Evolutionary conservation across 2,329 filamentous ascomycete genomes (phyloP).

Genomic region (Rutstroemia sp.): DNA sequence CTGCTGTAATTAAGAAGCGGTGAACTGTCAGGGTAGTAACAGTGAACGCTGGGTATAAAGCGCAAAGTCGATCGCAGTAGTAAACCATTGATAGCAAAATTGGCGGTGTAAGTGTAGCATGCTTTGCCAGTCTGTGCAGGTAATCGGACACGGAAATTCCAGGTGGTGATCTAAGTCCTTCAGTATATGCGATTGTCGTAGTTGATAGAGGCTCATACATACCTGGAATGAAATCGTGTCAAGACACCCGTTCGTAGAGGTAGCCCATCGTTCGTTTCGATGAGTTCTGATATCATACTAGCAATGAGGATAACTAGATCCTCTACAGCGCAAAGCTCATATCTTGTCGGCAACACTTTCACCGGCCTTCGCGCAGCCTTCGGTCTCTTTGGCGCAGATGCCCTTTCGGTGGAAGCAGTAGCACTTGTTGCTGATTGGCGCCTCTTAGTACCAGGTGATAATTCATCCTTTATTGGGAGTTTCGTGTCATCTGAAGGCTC

Average conservation of each 20-base stretch:
- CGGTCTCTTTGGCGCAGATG: conserved; percentile 41
- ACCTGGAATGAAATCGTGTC: conserved; percentile 93
- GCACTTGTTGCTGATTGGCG: conserved; percentile 21
- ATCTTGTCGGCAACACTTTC: conserved; percentile 61
- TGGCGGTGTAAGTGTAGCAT: conserved; percentile 87
- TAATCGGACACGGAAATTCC: conserved; percentile 95
- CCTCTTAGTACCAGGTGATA: conserved; percentile 29
- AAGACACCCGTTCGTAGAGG: conserved; percentile 79
- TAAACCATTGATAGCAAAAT: conserved; percentile 98
- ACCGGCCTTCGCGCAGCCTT: conserved; percentile 43
- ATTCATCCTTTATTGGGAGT: conserved; percentile 25
- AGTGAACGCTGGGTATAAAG: conserved; percentile 87
- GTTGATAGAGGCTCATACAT: conserved; percentile 17
- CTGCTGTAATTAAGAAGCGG: conserved; percentile 91
- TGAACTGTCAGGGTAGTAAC: conserved; percentile 96
- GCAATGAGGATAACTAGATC: conserved; percentile 87
- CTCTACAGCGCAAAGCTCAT: conserved; percentile 74
- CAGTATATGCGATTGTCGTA: not conserved
- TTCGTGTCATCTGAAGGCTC: conserved; percentile 16
- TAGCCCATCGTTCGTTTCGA: conserved; percentile 83
- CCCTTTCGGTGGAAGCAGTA: not conserved
- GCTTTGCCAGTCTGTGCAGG: conserved; percentile 82
- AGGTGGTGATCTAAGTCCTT: conserved; percentile 49
- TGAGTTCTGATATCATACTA: conserved; percentile 92
- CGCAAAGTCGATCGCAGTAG: conserved; percentile 92